A percentile compares a stretch with the other conserved stretches of the same genome.
phyloP scores from a whole-genome alignment of 495 filamentous ascomycete species.

The Podospora conica region DNA sequence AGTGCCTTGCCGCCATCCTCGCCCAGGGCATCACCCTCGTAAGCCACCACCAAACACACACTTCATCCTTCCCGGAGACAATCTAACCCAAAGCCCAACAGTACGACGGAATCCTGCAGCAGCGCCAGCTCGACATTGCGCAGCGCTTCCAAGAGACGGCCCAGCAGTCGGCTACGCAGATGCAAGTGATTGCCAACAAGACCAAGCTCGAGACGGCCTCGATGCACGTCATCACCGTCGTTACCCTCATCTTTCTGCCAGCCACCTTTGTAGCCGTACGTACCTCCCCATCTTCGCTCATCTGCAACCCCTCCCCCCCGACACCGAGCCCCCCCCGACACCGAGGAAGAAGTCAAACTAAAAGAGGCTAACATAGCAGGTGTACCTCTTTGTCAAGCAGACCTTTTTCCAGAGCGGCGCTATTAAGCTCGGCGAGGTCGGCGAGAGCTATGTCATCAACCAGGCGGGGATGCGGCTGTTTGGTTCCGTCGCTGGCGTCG shows the following conservation, averaged over 20 bases:
- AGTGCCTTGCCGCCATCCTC: constrained; percentile 11
- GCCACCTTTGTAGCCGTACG: constrained; percentile 34
- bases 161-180: constrained; percentile 1
- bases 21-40: constrained; percentile 17
- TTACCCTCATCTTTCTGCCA: constrained; percentile 40
- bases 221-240: constrained; percentile 40
- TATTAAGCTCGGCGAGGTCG: neutral
- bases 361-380: neutral
- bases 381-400: neutral
- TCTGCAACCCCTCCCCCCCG: too few species aligned
- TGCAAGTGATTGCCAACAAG: constrained; percentile 27
- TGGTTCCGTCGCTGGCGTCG: neutral
- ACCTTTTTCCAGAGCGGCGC: constrained; percentile 12
- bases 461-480: neutral
- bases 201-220: constrained; percentile 28
- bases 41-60: too few species aligned
- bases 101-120: constrained; percentile 15
- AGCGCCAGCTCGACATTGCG: neutral
- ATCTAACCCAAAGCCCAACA: too few species aligned
- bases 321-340: too few species aligned
- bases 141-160: constrained; percentile 4
- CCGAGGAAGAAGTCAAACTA: too few species aligned
- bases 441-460: neutral
- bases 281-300: neutral
- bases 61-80: too few species aligned